Percentiles rank a stretch among this genome's conserved stretches.
phyloP scores from a whole-genome alignment of 164 flowering plant genomes.

The Tetrastigma voinierianum region DNA sequence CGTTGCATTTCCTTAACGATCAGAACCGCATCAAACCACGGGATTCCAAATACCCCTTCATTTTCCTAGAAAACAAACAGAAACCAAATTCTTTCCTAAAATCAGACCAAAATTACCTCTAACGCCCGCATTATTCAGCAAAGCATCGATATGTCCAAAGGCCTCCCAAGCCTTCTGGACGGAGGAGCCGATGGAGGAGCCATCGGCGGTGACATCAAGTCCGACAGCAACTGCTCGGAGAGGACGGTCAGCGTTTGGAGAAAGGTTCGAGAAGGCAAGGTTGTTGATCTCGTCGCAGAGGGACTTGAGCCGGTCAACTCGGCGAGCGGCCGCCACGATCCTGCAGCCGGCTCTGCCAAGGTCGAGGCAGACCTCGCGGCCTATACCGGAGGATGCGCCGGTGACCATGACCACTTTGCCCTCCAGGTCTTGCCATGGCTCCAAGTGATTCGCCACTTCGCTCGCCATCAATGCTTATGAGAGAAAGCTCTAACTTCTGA shows the following conservation, averaged over 20 bases:
- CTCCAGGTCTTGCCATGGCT: slow-evolving; percentile 46
- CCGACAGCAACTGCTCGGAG: slow-evolving; percentile 49
- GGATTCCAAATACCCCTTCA: neutral
- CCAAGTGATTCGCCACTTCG: slow-evolving; percentile 20
- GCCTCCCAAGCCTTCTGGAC: slow-evolving; percentile 72
- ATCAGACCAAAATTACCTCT: slow-evolving; percentile 43
- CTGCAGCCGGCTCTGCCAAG: slow-evolving; percentile 66
- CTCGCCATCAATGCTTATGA: slow-evolving; percentile 6
- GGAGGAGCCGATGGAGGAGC: slow-evolving; percentile 35
- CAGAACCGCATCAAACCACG: neutral
- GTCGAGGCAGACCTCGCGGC: slow-evolving; percentile 60
- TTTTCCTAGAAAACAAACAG: neutral
- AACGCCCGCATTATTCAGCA: slow-evolving; percentile 75
- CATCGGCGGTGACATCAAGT: slow-evolving; percentile 58
- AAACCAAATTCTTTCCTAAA: neutral
- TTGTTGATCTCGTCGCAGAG: slow-evolving; percentile 66
- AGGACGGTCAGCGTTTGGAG: neutral
- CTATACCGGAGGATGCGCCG: slow-evolving; percentile 80
- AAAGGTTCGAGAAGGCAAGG: slow-evolving; percentile 5
- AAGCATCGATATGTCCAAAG: slow-evolving; percentile 68
- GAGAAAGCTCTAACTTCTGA: too few species aligned
- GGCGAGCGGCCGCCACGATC: slow-evolving; percentile 73
- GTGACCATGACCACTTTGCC: slow-evolving; percentile 68
- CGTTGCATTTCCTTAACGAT: too few species aligned
- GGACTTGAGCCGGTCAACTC: slow-evolving; percentile 51